phyloP scores from a whole-genome alignment of 2,329 filamentous ascomycete species.

The Calonectria crousiana region DNA sequence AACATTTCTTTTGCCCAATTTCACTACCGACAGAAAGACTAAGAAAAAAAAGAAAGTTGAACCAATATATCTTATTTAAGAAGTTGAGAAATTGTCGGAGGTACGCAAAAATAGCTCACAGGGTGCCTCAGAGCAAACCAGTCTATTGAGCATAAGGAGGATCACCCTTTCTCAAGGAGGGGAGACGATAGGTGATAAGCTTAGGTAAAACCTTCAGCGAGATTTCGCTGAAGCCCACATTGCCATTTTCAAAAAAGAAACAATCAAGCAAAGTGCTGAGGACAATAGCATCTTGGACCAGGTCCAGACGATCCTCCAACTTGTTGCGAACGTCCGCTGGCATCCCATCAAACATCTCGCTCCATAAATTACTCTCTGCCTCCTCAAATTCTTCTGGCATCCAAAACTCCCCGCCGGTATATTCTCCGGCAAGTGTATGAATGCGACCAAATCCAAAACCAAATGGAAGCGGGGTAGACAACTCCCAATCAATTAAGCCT shows the following conservation, averaged over 20 bases:
- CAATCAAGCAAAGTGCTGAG: constrained; percentile 44
- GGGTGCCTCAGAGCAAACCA: no score
- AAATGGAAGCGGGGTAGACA: not conserved
- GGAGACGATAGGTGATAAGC: constrained; percentile 43
- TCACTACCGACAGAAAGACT: no score
- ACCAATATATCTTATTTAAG: no score
- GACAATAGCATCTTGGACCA: constrained; percentile 47
- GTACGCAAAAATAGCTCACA: no score
- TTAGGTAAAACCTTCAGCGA: constrained; percentile 43
- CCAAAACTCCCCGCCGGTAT: constrained; percentile 40
- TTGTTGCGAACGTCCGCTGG: constrained; percentile 38
- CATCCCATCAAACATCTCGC: constrained; percentile 41
- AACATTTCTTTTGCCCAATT: no score
- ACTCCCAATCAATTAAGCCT: not conserved
- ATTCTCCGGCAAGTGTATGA: constrained; percentile 42
- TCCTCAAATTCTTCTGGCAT: constrained; percentile 44
- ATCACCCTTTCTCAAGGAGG: not conserved
- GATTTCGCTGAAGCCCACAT: constrained; percentile 36
- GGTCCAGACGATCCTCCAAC: constrained; percentile 43
- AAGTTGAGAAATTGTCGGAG: no score
- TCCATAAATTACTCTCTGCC: constrained; percentile 44
- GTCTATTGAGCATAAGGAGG: no score
- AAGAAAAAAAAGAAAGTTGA: no score
- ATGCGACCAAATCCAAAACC: constrained; percentile 36
- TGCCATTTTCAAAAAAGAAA: constrained; percentile 44